Evolutionary conservation across 1,284 basidiomycete genomes (phyloP).

Genomic region (Tylopilus sp.): DNA sequence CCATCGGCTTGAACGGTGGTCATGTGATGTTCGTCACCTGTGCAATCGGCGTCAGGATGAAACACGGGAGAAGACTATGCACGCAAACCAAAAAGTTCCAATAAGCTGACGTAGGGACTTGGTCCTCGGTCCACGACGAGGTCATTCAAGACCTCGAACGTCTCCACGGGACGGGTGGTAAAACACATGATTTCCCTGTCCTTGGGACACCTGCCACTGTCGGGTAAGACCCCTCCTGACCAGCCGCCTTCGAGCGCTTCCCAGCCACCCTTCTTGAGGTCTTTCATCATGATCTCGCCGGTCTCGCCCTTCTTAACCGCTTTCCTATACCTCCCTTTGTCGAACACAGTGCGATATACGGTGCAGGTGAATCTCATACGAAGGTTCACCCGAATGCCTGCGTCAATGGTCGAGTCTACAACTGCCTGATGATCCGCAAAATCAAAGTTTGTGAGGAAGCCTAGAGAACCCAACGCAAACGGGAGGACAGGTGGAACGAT

Average conservation of each 20-base stretch:
- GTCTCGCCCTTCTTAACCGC: constrained; percentile 90
- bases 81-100: constrained; percentile 91
- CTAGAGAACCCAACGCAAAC: constrained; percentile 97
- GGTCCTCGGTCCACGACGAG: constrained; percentile 97
- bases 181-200: constrained; percentile 99
- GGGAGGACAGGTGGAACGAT: constrained; percentile 97
- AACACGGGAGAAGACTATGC: neutral
- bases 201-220: constrained; percentile 50
- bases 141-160: constrained; percentile 98
- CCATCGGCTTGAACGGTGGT: constrained; percentile 99
- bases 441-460: constrained; percentile 98
- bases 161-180: constrained; percentile 91
- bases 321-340: constrained; percentile 65
- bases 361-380: constrained; percentile 99
- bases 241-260: constrained; percentile 85
- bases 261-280: constrained; percentile 86
- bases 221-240: constrained; percentile 40
- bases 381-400: constrained; percentile 94
- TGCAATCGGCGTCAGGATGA: constrained; percentile 8
- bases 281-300: constrained; percentile 93
- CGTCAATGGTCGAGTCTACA: constrained; percentile 87
- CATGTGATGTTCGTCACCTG: constrained; percentile 98
- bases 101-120: constrained; percentile 93
- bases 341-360: constrained; percentile 87
- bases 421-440: constrained; percentile 85